A percentile compares a stretch with the other conserved stretches of the same genome.
Conservation (phyloP, 345 rosid species). For the Noccaea bulbosa region DNA sequence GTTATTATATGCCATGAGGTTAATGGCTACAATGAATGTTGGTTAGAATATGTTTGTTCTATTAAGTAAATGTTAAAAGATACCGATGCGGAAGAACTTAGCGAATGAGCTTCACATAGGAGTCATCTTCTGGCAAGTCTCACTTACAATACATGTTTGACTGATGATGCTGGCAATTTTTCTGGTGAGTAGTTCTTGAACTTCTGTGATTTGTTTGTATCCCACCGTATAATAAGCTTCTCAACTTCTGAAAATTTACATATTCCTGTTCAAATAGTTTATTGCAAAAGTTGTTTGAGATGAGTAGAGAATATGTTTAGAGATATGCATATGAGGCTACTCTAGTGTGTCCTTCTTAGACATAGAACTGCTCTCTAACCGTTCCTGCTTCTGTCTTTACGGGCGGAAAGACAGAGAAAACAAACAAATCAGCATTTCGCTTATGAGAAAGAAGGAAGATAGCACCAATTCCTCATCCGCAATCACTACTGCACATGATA, state of each 20-base stretch:
- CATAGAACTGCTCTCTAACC: background rate
- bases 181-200: conserved; percentile 32
- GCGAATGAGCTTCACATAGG: conserved; percentile 25
- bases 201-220: background rate
- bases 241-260: background rate
- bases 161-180: conserved; percentile 9
- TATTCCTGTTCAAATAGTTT: background rate
- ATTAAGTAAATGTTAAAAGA: background rate
- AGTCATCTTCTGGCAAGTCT: conserved; percentile 28
- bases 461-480: conserved; percentile 77
- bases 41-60: conserved; percentile 6
- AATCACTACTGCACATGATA: conserved; percentile 67
- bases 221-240: background rate
- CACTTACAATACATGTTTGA: conserved; percentile 18
- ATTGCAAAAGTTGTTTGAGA: background rate
- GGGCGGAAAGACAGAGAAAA: background rate
- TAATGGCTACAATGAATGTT: background rate
- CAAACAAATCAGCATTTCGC: background rate
- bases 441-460: conserved; percentile 1
- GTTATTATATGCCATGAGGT: conserved; percentile 18
- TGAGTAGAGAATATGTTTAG: conserved; percentile 14
- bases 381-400: background rate
- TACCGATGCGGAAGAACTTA: conserved; percentile 16
- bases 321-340: conserved; percentile 9
- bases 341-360: conserved; percentile 1